These are phyloP conservation scores for Escovopsis weberi DNA, from an alignment of 2,329 filamentous ascomycete genomes.

Conservation along the genomic window DNA sequence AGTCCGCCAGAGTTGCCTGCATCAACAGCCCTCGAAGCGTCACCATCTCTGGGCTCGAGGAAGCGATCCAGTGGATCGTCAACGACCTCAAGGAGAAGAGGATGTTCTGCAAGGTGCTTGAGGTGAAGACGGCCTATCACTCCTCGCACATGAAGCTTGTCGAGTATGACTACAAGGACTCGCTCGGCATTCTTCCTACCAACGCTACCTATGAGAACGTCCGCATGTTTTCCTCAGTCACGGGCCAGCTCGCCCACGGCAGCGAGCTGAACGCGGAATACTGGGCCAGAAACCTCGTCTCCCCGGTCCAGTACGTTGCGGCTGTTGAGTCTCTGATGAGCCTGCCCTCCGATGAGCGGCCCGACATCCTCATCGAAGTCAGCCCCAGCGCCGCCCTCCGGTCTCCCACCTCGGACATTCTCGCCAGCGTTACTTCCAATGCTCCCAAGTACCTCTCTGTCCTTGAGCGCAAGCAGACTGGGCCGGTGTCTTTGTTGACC, in stretches of 20 bases:
- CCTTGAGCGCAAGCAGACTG: constrained; percentile 14
- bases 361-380: constrained; percentile 26
- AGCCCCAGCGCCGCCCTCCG: constrained; percentile 23
- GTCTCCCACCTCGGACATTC: constrained; percentile 23
- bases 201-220: constrained; percentile 6
- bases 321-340: constrained; percentile 24
- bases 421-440: constrained; percentile 8
- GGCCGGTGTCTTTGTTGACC: constrained; percentile 14
- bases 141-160: constrained; percentile 28
- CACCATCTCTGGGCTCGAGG: constrained; percentile 27
- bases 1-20: constrained; percentile 24
- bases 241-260: constrained; percentile 13
- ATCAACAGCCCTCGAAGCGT: constrained; percentile 29
- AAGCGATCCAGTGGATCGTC: constrained; percentile 17
- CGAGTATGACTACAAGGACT: constrained; percentile 20
- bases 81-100: constrained; percentile 16
- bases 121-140: constrained; percentile 28
- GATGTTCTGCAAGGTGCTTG: constrained; percentile 21
- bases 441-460: constrained; percentile 12
- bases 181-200: constrained; percentile 12
- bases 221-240: constrained; percentile 28
- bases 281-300: constrained; percentile 32
- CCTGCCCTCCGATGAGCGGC: constrained; percentile 12
- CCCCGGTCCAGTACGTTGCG: constrained; percentile 27
- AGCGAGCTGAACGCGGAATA: constrained; percentile 21